Evolutionary conservation across 352 stramenopile genomes (phyloP).

Genomic region (Achlya hypogyna): DNA sequence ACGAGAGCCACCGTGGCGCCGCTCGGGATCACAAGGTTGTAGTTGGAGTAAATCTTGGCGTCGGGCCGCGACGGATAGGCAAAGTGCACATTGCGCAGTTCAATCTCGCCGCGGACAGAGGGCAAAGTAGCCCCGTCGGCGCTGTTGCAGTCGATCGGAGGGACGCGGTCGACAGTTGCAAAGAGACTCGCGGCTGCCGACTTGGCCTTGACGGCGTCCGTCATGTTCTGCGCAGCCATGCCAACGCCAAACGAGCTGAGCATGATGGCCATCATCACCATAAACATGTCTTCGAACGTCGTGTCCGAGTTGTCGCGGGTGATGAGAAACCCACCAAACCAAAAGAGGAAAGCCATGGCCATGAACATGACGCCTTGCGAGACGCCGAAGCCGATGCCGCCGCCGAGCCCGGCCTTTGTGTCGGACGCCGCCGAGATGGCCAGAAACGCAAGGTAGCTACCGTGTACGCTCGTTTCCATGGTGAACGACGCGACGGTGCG

Average conservation of each 20-base stretch:
- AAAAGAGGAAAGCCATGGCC: conserved; percentile 65
- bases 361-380: conserved; percentile 63
- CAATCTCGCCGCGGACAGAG: conserved; percentile 26
- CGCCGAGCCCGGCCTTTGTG: conserved; percentile 38
- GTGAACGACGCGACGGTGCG: conserved; percentile 51
- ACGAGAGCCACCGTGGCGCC: conserved; percentile 82
- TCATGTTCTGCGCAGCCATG: conserved; percentile 26
- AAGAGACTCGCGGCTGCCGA: conserved; percentile 31
- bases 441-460: conserved; percentile 30
- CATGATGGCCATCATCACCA: conserved; percentile 63
- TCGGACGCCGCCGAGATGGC: conserved; percentile 29
- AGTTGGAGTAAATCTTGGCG: conserved; percentile 54
- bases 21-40: conserved; percentile 59
- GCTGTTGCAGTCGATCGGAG: conserved; percentile 24
- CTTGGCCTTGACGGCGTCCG: conserved; percentile 28
- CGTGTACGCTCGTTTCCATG: conserved; percentile 34
- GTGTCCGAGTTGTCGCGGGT: conserved; percentile 29
- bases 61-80: conserved; percentile 37
- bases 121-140: conserved; percentile 14
- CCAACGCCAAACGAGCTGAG: conserved; percentile 36
- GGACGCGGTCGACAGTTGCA: conserved; percentile 37
- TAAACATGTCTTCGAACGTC: conserved; percentile 66
- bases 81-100: conserved; percentile 42
- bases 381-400: conserved; percentile 51
- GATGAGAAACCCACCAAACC: conserved; percentile 49